Evolutionary conservation across 805 yeast genomes (phyloP), one percentile per base, ranked within the genome.

Genomic region (Candida sphagnicola): DNA sequence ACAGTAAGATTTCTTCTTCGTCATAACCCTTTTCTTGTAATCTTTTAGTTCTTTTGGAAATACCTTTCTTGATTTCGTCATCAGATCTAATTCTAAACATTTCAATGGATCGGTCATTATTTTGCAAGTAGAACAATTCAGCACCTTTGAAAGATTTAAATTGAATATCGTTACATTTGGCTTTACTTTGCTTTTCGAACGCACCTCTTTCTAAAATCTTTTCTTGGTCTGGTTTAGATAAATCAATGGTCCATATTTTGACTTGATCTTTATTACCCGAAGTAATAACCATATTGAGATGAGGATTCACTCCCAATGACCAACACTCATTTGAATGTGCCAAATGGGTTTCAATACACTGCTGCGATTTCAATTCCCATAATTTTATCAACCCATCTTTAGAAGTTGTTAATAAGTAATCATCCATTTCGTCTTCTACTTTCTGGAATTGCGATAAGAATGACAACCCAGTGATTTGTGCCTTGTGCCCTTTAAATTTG

Each of bases 261-360:
- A 86, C 73, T 56, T 88, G 95, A 46, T 85, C 81, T 46, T 86
- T 89, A 51, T 78, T 76, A 31, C 96, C 90, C 19, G 85, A 74
- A 1, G 97, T 89, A 15, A 89, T 61, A 19, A 76, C 64, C 38
- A 81, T 46, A 32, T 56, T 61, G 17, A 60, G 61, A 23, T 66
- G 58, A 8, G 59, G 56, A 31, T 68, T 65, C 14, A 79, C 56
- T 3, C 78, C 85, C 52, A 89, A 59, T 2, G 85, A 69, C 98
- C 98, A 93, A 65, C 96, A 87, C 60, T 93, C 98, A 42, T 91
- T 90, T 16, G 85, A 73, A 57, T 88, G 96, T 0, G 97, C 96
- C 44, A 89, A 80, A 57, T 90, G 97, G 1, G 98, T 90, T 57
- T 93, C 99, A 4, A 89, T 69, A 62, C 97, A 87, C 57, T 88